Conservation (phyloP, 2,329 filamentous ascomycete species). For the Alternaria ventricosa region DNA sequence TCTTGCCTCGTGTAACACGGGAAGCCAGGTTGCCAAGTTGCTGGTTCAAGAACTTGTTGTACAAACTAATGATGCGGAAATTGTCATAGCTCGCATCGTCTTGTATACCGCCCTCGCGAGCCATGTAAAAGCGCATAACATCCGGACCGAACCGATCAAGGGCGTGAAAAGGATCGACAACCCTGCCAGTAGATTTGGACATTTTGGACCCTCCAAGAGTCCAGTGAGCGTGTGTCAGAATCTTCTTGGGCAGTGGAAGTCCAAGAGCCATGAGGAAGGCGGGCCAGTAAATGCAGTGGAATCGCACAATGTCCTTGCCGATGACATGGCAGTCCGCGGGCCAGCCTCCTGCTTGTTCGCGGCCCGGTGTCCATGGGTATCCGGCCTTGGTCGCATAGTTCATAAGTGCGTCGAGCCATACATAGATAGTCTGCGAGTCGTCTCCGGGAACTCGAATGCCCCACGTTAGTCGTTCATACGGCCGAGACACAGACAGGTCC, state of each 20-base stretch:
- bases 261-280: conserved; percentile 90
- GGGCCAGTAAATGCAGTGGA: conserved; percentile 98
- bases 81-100: conserved; percentile 90
- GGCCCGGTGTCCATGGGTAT: conserved; percentile 78
- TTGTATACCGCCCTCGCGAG: conserved; percentile 76
- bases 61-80: conserved; percentile 72
- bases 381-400: conserved; percentile 92
- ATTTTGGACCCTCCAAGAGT: conserved; percentile 91
- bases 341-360: conserved; percentile 73
- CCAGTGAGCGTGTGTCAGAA: conserved; percentile 95
- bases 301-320: conserved; percentile 93
- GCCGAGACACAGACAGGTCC: conserved; percentile 89
- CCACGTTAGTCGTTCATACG: conserved; percentile 79
- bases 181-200: conserved; percentile 94
- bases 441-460: conserved; percentile 89
- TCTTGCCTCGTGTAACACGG: conserved; percentile 71
- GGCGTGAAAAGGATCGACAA: conserved; percentile 92
- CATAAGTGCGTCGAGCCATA: conserved; percentile 95
- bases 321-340: conserved; percentile 91
- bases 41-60: conserved; percentile 78
- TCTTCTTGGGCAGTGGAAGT: conserved; percentile 76
- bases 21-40: conserved; percentile 82
- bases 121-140: conserved; percentile 86
- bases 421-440: conserved; percentile 87
- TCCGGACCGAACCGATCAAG: conserved; percentile 89